These are phyloP conservation scores for Backusella circina DNA, from an alignment of 192 early-diverging fungal genomes.

Conservation along the genomic window DNA sequence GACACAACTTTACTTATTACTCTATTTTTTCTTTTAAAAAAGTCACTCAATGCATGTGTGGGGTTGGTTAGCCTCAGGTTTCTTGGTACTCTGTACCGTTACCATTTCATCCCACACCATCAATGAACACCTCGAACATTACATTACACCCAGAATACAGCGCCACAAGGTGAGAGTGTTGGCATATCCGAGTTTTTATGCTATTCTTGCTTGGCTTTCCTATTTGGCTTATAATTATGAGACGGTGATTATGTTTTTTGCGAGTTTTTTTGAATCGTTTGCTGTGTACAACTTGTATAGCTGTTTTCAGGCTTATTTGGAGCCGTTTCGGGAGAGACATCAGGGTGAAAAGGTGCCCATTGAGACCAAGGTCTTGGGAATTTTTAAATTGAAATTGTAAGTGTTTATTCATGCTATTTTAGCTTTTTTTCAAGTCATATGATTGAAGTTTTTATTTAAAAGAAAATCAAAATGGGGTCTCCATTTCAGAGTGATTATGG, in stretches of 20 bases:
- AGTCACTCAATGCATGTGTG: constrained; percentile 31
- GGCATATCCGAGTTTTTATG: constrained; percentile 18
- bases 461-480: constrained; percentile 40
- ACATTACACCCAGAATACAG: constrained; percentile 14
- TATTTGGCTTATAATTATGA: constrained; percentile 33
- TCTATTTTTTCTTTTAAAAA: background rate
- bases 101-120: constrained; percentile 24
- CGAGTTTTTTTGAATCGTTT: constrained; percentile 32
- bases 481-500: constrained; percentile 33
- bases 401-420: background rate
- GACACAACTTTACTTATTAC: background rate
- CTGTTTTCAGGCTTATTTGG: constrained; percentile 28
- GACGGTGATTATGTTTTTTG: constrained; percentile 39
- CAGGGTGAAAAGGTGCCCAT: constrained; percentile 18
- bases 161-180: constrained; percentile 26
- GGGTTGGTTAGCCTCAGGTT: constrained; percentile 33
- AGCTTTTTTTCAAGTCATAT: background rate
- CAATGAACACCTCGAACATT: constrained; percentile 16
- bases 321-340: constrained; percentile 21
- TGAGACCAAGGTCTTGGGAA: constrained; percentile 15
- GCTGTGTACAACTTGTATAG: constrained; percentile 35
- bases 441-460: background rate
- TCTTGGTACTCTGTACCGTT: constrained; percentile 17
- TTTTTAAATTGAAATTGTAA: constrained; percentile 31
- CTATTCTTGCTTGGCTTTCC: constrained; percentile 28